Evolutionary conservation across 1,139 yeast species (phyloP).

Genomic region (Wickerhamomyces sp.): DNA sequence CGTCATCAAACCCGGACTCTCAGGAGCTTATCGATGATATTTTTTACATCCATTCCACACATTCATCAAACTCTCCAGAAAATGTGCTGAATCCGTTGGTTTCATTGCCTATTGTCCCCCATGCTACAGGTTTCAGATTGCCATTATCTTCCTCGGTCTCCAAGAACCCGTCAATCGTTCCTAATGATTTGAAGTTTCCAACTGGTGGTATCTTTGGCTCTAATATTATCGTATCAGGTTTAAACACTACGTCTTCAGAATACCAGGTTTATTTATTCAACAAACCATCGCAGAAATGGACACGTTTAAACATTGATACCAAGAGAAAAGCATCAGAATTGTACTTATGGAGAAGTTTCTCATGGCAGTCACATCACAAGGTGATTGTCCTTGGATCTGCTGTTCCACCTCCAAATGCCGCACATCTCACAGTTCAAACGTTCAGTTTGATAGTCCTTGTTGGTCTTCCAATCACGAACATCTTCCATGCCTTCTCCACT

Average conservation of each 20-base stretch:
- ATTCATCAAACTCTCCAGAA: neutral
- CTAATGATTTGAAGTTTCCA: conserved; percentile 43
- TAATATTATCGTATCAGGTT: conserved; percentile 57
- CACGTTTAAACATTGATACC: conserved; percentile 40
- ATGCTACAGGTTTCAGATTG: conserved; percentile 27
- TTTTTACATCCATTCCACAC: conserved; percentile 14
- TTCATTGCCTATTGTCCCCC: conserved; percentile 27
- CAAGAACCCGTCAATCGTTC: conserved; percentile 16
- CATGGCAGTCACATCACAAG: conserved; percentile 74
- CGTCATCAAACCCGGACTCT: conserved; percentile 6
- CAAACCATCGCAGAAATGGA: conserved; percentile 61
- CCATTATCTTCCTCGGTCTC: conserved; percentile 12
- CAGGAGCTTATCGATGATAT: conserved; percentile 7
- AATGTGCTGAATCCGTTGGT: conserved; percentile 23
- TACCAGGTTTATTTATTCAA: conserved; percentile 56
- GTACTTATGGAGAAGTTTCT: conserved; percentile 61
- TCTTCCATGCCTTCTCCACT: conserved; percentile 30
- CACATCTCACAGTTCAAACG: conserved; percentile 49
- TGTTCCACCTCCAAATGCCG: conserved; percentile 37
- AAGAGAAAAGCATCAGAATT: conserved; percentile 35
- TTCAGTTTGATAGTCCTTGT: conserved; percentile 55
- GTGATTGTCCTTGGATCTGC: conserved; percentile 45
- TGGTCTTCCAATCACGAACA: conserved; percentile 62
- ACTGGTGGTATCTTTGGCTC: conserved; percentile 62
- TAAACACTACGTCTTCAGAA: conserved; percentile 32